Evolutionary conservation across 257 asterid genomes (phyloP), one percentile per base, ranked within the genome.

Genomic region (Fraxinus cuspidata): DNA sequence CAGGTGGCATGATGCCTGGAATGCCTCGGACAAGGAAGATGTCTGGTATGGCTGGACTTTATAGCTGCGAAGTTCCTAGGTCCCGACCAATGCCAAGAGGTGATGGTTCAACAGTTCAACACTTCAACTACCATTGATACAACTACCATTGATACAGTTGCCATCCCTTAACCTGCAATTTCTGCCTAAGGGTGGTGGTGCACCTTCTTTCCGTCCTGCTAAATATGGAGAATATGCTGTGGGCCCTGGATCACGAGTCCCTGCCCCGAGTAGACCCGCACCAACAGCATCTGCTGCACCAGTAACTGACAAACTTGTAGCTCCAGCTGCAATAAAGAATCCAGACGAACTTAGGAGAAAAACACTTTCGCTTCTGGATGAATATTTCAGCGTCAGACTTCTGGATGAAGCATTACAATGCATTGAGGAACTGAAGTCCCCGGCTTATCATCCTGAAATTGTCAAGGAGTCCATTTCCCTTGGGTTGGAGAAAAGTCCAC

Each of bases 1-100:
- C n/a, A 40, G 97, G 97, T 70, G 97, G 99, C 42, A 90, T 93
- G 97, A 93, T 92, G 97, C 98, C 98, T 40, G 99, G 99, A 73
- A 93, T 89, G 97, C 99, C 98, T 0, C 97, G 97, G 60, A 77
- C 87, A 40, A 88, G 96, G 81, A 94, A 88, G 86, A 87, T 95
- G 93, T 90, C 97, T 0, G 97, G 96, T 10, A 84, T 86, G 87
- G 92, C 97, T 40, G 97, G 93, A 68, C 71, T 89, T 38, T 94
- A 12, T 3, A 44, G 6, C 1, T 3, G 53, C 19, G 53, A 44
- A 86, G 85, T 90, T 76, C 88, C 93, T 13, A 87, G 91, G 77
- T 87, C 97, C 49, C 92, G 97, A 31, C 51, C 91, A 6, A 90
- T 90, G 94, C 90, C 93, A 8, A 91, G 53, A 44, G 53, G 19